Base-by-base conservation (phyloP, 495 filamentous ascomycete species). In the Daldinia vernicosa region DNA sequence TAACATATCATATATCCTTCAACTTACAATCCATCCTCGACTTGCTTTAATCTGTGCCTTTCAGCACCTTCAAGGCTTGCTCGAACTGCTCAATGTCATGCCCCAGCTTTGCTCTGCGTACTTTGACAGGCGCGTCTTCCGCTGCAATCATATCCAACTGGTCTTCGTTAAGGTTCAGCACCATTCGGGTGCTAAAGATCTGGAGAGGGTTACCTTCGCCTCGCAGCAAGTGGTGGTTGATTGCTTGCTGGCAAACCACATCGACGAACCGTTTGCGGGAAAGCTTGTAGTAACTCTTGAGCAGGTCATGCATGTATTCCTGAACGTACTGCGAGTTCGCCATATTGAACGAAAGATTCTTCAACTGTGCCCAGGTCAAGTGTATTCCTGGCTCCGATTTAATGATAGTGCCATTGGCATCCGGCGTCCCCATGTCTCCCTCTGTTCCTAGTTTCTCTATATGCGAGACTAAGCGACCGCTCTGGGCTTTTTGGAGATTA, bases 261-360 rank as follows among this genome's bases (percentile, higher is more conserved):
- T 91, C 89, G 8, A 88, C 80, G 55, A 91, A 89, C 1, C 84
- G 78, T 60, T 85, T 86, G 19, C 70, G 76, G 0, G 87, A 82
- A 0, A 90, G 86, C 47, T 85, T 84, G 78, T 91, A 91, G 72
- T 91, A 91, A 2, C 83, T 77, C 51, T 83, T 60, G 1, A 91
- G 75, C 15, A 85, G 83, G 63, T 91, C 86, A 52, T 90, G 86
- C 6, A 91, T 81, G 0, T 87, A 82, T 51, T 84, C 77, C 7
- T 82, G 69, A 3, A 79, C 78, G n/a, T 85, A 78, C 0, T 85
- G 76, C 0, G 63, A 59, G 61, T 89, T 91, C 65, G 75, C 80
- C 74, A 83, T 84, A 50, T 78, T 72, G 40, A 75, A 53, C 7
- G 67, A 69, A 1, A 75, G 47, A 4, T 59, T 60, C 17, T 47